A percentile compares a stretch with the other conserved stretches of the same genome.
These are phyloP conservation scores for Glycine soja DNA, from an alignment of 306 rosid species.

Conservation along the genomic window DNA sequence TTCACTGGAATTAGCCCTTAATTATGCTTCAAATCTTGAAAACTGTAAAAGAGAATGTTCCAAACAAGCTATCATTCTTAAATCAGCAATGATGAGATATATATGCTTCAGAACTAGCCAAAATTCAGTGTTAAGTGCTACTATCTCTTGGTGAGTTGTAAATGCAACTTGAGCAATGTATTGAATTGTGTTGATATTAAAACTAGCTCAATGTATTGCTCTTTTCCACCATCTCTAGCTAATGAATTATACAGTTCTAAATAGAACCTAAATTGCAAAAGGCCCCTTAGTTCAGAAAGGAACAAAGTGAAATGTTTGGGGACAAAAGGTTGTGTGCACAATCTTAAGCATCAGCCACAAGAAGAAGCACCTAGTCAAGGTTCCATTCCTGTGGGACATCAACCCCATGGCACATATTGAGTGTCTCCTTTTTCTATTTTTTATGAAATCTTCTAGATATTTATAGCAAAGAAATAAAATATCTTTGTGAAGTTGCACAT, in stretches of 20 bases:
- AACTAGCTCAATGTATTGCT: neutral
- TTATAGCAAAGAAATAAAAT: conserved; percentile 7
- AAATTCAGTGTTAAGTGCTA: conserved; percentile 6
- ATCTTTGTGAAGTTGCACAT: neutral
- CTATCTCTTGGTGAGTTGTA: conserved; percentile 5
- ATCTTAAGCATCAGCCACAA: conserved; percentile 21
- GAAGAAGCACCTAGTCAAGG: conserved; percentile 48
- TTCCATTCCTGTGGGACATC: conserved; percentile 53
- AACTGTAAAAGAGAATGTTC: neutral
- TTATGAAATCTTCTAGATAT: conserved; percentile 40
- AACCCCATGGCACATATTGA: conserved; percentile 9
- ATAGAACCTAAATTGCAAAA: neutral
- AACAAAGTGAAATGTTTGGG: conserved; percentile 29
- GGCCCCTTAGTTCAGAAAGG: neutral
- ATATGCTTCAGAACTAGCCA: neutral
- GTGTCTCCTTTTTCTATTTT: conserved; percentile 4
- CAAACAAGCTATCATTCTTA: neutral
- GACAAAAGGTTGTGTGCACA: conserved; percentile 38
- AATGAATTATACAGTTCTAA: neutral
- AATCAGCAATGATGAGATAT: neutral
- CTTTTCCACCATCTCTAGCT: neutral
- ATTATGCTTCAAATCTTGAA: too few relatives aligned
- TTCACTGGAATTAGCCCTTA: too few relatives aligned
- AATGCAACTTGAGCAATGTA: conserved; percentile 19
- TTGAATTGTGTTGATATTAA: neutral